Base-by-base conservation (phyloP, 1,284 basidiomycete species). In the Puccinia horiana region DNA sequence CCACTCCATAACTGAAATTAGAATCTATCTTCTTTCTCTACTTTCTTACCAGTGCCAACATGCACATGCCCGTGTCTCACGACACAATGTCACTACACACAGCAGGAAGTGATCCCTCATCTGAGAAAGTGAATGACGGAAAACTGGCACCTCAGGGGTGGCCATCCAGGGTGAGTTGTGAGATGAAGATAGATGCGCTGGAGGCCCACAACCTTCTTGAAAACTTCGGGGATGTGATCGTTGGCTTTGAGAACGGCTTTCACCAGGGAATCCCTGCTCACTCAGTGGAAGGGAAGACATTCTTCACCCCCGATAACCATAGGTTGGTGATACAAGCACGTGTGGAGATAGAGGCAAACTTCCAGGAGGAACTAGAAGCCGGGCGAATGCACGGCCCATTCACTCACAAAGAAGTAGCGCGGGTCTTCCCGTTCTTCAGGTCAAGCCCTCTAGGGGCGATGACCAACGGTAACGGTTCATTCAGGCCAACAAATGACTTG, bases 181-280 rank as follows among this genome's bases (percentile, higher is more conserved):
- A 72, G 35, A 72, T 72, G 69, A 72, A 72, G 0, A 72, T 72
- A 16, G 8, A 9, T 1, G 0, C 26, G 0, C 42, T 26, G 69
- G 37, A 42, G 26, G 11, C 35, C 0, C 32, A 26, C 11, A 37
- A 37, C 0, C 4, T 40, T 1, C 47, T 35, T 8, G 8, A 47
- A 8, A 47, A 47, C 8, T 47, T 40, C 40, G 14, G 44, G 44
- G 44, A 54, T 23, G 52, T 54, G 23, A 18, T 54, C 5, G 23
- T n/a, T n/a, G 52, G 52, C 20, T 54, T 54, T 18, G n/a, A 58
- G n/a, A 2, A 42, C 40, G 29, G 35, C 18, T 20, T 32, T 32
- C 29, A 76, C 58, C 23, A 70, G 23, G 67, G 67, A 9, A 70
- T 70, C 40, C 67, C 67, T 35, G n/a, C 5, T 11, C 67, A 70